These are phyloP conservation scores for Macrotyloma uniflorum DNA, from an alignment of 306 rosid species.

Conservation along the genomic window DNA sequence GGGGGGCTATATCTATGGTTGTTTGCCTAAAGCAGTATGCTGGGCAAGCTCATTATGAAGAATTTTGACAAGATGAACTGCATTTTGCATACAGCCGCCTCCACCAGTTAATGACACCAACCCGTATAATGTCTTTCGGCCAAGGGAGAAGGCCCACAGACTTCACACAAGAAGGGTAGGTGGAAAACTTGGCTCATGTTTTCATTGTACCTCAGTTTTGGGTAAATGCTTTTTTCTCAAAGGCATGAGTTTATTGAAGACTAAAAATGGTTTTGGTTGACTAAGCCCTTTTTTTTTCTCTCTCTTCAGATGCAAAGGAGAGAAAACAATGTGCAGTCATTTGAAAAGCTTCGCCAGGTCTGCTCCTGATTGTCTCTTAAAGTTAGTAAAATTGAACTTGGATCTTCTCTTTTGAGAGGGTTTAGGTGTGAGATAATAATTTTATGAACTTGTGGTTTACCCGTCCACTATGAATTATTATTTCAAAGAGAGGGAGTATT, in stretches of 20 bases:
- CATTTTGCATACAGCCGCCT: conserved; percentile 75
- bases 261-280: background rate
- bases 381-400: conserved; percentile 26
- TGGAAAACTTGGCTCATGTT: conserved; percentile 37
- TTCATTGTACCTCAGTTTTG: conserved; percentile 38
- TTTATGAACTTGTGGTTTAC: conserved; percentile 31
- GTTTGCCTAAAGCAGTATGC: conserved; percentile 21
- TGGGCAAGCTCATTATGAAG: conserved; percentile 30
- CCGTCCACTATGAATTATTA: conserved; percentile 11
- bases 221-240: conserved; percentile 37
- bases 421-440: conserved; percentile 7
- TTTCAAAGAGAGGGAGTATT: background rate
- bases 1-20: background rate
- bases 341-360: conserved; percentile 99
- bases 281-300: conserved; percentile 5
- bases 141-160: conserved; percentile 98
- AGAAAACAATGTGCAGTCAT: conserved; percentile 97
- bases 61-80: conserved; percentile 44
- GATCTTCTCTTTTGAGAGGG: background rate
- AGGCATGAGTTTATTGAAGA: conserved; percentile 13
- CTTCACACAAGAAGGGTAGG: conserved; percentile 97
- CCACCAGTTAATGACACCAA: conserved; percentile 98
- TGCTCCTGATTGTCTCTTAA: conserved; percentile 28
- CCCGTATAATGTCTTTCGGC: conserved; percentile 98
- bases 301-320: conserved; percentile 91